Percentiles rank a stretch among this genome's conserved stretches.
These are phyloP conservation scores for Lactarius psammicola DNA, from an alignment of 768 basidiomycete species.

Conservation along the genomic window DNA sequence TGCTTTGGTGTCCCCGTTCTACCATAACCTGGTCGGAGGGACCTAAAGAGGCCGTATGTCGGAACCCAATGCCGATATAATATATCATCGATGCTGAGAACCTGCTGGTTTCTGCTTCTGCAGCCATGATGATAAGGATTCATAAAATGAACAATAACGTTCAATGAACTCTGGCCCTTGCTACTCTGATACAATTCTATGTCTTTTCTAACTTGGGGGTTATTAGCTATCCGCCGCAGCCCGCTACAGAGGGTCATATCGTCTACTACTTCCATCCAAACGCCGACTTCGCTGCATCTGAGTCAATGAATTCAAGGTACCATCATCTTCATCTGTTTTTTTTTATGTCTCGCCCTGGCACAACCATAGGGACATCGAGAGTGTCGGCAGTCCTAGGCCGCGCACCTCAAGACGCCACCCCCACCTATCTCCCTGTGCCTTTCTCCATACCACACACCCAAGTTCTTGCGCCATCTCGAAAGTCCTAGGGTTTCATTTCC, in stretches of 20 bases:
- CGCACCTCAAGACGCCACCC: neutral
- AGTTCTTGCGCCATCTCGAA: neutral
- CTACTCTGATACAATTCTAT: neutral
- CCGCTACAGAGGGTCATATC: neutral
- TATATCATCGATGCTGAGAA: neutral
- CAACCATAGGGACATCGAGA: neutral
- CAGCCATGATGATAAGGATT: neutral
- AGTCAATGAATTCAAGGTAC: neutral
- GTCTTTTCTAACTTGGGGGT: neutral
- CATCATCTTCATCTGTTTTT: neutral
- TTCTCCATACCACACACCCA: neutral
- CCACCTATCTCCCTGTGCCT: neutral
- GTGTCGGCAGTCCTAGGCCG: neutral
- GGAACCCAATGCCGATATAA: neutral
- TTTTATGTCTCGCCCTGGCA: neutral
- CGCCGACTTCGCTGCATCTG: neutral
- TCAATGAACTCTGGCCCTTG: neutral
- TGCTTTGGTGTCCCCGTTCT: neutral
- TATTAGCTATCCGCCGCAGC: neutral
- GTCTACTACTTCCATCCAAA: neutral
- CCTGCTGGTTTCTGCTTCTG: neutral
- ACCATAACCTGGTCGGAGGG: neutral
- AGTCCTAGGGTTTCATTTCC: neutral
- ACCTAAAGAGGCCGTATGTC: neutral
- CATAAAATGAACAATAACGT: neutral